These are phyloP conservation scores for Fusarium transvaalense DNA, from an alignment of 2,329 filamentous ascomycete species.

Conservation along the genomic window DNA sequence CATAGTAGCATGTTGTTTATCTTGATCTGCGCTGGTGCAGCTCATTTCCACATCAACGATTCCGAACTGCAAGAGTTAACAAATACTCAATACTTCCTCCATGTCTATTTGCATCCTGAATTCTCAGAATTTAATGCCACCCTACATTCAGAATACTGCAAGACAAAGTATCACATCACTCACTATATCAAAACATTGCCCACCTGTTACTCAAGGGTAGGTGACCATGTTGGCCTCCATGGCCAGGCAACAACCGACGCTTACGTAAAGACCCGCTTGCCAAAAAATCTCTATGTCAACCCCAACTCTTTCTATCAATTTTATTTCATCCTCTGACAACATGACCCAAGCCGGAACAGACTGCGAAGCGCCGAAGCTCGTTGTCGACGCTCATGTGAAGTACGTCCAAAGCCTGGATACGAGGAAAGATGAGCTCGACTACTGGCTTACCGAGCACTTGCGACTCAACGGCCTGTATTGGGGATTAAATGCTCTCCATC, in stretches of 20 bases:
- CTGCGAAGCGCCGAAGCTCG: constrained; percentile 60
- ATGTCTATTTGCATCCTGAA: background rate
- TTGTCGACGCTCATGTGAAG: constrained; percentile 77
- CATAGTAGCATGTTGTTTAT: background rate
- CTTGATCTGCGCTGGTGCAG: background rate
- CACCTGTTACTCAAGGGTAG: constrained; percentile 17
- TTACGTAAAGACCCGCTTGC: constrained; percentile 34
- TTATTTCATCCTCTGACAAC: constrained; percentile 33
- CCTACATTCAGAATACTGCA: background rate
- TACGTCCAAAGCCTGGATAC: constrained; percentile 95
- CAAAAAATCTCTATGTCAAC: constrained; percentile 35
- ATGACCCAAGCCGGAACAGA: constrained; percentile 48
- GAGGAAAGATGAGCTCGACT: constrained; percentile 93
- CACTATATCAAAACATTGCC: background rate
- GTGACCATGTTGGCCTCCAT: constrained; percentile 2
- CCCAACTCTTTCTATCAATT: constrained; percentile 2
- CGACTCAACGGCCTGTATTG: constrained; percentile 97
- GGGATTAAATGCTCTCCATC: constrained; percentile 89
- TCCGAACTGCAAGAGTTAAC: background rate
- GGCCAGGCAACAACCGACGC: constrained; percentile 22
- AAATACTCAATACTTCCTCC: background rate
- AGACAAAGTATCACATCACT: background rate
- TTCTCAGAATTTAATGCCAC: background rate
- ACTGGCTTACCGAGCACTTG: constrained; percentile 97
- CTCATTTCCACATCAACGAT: background rate